Conservation (phyloP, 768 basidiomycete genomes). For the Fomitopsis serialis region DNA sequence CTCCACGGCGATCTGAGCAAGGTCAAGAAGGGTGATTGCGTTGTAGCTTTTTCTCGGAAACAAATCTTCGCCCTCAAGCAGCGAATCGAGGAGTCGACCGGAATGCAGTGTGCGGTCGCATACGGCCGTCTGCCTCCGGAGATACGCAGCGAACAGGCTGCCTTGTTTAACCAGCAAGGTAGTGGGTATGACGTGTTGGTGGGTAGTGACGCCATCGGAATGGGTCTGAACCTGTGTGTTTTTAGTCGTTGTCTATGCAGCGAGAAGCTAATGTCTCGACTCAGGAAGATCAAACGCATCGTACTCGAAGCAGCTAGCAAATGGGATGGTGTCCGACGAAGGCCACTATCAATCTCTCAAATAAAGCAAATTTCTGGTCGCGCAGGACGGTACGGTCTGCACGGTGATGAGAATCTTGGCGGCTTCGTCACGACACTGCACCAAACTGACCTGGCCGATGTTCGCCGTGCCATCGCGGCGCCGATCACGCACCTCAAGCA, state of each 20-base stretch:
- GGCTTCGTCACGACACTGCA: conserved; percentile 76
- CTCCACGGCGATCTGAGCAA: conserved; percentile 54
- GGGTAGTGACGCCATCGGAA: conserved; percentile 93
- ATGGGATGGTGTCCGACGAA: conserved; percentile 43
- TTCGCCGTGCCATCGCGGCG: conserved; percentile 49
- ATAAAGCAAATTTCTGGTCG: conserved; percentile 94
- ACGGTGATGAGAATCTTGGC: conserved; percentile 37
- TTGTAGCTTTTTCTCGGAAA: conserved; percentile 78
- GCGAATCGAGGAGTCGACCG: conserved; percentile 64
- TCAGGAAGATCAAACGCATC: conserved; percentile 86
- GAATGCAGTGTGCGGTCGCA: conserved; percentile 82
- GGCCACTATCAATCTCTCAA: conserved; percentile 59
- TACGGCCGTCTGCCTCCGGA: conserved; percentile 93
- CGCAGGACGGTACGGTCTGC: conserved; percentile 83
- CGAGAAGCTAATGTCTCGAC: not conserved
- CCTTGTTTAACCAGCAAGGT: conserved; percentile 79
- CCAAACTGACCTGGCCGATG: conserved; percentile 51
- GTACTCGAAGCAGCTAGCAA: conserved; percentile 73
- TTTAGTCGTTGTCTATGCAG: not conserved
- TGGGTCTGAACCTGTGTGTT: conserved; percentile 93
- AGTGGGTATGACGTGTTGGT: conserved; percentile 88
- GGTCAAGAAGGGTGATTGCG: conserved; percentile 80
- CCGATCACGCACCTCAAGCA: conserved; percentile 44
- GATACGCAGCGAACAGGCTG: conserved; percentile 86
- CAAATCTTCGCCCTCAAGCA: conserved; percentile 75